Percentiles rank a stretch among this genome's conserved stretches.
phyloP scores from a whole-genome alignment of 2,329 filamentous ascomycete genomes.

The Colletotrichum orchidophilum region DNA sequence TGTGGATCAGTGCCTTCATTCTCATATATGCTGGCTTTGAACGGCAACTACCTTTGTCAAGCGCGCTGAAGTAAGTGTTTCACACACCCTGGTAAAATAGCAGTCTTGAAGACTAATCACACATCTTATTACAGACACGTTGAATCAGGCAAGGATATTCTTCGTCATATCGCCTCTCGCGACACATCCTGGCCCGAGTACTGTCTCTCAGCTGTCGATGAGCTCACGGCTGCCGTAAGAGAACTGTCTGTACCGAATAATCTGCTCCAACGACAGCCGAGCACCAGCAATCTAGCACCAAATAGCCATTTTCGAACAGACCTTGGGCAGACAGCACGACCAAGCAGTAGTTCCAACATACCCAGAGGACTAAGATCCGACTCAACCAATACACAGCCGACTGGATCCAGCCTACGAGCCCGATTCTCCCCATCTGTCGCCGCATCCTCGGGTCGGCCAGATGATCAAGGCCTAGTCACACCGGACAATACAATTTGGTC shows the following conservation, averaged over 20 bases:
- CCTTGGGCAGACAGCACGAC: background rate
- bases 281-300: background rate
- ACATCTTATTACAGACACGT: slow-evolving; percentile 37
- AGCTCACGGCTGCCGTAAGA: slow-evolving; percentile 41
- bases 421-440: slow-evolving; percentile 17
- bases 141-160: slow-evolving; percentile 40
- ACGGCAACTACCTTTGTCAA: slow-evolving; percentile 48
- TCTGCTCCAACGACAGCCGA: background rate
- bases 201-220: slow-evolving; percentile 44
- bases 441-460: background rate
- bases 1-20: slow-evolving; percentile 63
- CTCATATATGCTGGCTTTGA: slow-evolving; percentile 60
- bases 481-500: background rate
- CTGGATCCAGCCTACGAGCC: background rate
- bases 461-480: background rate
- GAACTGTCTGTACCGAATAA: slow-evolving; percentile 35
- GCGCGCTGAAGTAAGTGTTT: slow-evolving; percentile 49
- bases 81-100: too few species aligned
- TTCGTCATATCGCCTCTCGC: slow-evolving; percentile 40
- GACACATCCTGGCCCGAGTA: slow-evolving; percentile 47
- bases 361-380: background rate
- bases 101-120: background rate
- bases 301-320: background rate
- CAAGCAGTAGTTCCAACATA: background rate
- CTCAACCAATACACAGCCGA: background rate